Conservation (phyloP, 2,329 filamentous ascomycete genomes). For the Colletotrichum liaoningense region DNA sequence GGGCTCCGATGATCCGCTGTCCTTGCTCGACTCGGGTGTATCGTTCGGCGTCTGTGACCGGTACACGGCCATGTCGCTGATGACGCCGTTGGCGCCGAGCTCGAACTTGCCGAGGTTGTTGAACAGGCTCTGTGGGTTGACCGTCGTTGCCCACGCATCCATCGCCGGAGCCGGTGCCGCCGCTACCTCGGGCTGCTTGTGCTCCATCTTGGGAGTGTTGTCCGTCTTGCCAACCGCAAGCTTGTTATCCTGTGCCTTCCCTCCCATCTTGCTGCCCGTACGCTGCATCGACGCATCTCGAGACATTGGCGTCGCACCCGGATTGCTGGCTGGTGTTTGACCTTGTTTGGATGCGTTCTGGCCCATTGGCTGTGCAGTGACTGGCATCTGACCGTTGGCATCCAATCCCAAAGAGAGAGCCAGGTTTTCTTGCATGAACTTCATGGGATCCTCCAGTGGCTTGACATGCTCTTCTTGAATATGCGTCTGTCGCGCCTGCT, state of each 20-base stretch:
- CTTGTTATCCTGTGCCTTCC: slow-evolving; percentile 52
- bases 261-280: slow-evolving; percentile 57
- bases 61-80: slow-evolving; percentile 65
- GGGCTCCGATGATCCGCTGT: slow-evolving; percentile 68
- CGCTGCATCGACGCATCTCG: slow-evolving; percentile 63
- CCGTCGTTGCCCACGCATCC: slow-evolving; percentile 50
- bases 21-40: slow-evolving; percentile 73
- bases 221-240: slow-evolving; percentile 43
- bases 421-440: slow-evolving; percentile 63
- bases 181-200: slow-evolving; percentile 45
- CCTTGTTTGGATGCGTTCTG: slow-evolving; percentile 59
- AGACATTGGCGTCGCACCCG: slow-evolving; percentile 61
- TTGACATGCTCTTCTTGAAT: slow-evolving; percentile 69
- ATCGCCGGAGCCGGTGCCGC: slow-evolving; percentile 27
- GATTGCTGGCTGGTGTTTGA: slow-evolving; percentile 56
- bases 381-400: slow-evolving; percentile 54
- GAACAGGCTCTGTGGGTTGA: slow-evolving; percentile 58
- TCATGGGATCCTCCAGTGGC: slow-evolving; percentile 65
- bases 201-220: slow-evolving; percentile 38
- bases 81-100: slow-evolving; percentile 56
- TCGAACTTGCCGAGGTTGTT: slow-evolving; percentile 54
- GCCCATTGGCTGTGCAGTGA: slow-evolving; percentile 52
- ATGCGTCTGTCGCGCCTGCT: slow-evolving; percentile 66
- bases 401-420: slow-evolving; percentile 63
- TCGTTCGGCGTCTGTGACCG: slow-evolving; percentile 70